Evolutionary conservation across 176 grass and related monocot species (phyloP), one percentile per base, ranked within the genome.

Genomic region (Oryza glaberrima): DNA sequence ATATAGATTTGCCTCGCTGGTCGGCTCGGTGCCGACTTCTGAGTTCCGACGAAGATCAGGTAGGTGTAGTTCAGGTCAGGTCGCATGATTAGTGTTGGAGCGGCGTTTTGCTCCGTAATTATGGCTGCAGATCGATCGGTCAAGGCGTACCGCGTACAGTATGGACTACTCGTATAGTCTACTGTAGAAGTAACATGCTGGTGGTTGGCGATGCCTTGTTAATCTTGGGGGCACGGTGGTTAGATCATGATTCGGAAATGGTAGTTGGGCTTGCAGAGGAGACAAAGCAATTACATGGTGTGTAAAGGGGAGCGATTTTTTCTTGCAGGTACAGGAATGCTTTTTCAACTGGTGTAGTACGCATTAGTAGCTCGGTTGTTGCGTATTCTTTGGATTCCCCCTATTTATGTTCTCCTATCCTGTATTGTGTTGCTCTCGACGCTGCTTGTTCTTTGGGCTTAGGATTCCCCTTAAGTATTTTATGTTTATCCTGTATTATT

Each of bases 71-170:
- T 73, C 22, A 7, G 22, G 22, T 74, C 13, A 20, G 52, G 16
- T 19, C 52, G 45, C 43, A 80, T 74, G n/a, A 66, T 73, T 74
- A 15, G 58, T 49, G 45, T 30, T 74, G 12, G 72, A 32, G 22
- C 63, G 3, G 63, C 63, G 23, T 26, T 73, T 73, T 47, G 70
- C 70, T 26, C 70, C 70, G n/a, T 73, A 49, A 73, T 73, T 48
- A 73, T 73, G 15, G 71, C 71, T 49, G 71, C 46, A 49, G 44
- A 48, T 48, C 71, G 43, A 41, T 41, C 40, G 47, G 43, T 73
- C 71, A 73, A 73, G 41, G 11, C 1, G 17, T 41, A 41, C 17
- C 17, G 12, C 1, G 23, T 25, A 32, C 30, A 32, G 30, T 32
- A 69, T 8, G 66, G 20, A 54, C 13, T 61, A n/a, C 19, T 19